phyloP scores from a whole-genome alignment of 148 eudicot genomes.

The Rhododendron molle region DNA sequence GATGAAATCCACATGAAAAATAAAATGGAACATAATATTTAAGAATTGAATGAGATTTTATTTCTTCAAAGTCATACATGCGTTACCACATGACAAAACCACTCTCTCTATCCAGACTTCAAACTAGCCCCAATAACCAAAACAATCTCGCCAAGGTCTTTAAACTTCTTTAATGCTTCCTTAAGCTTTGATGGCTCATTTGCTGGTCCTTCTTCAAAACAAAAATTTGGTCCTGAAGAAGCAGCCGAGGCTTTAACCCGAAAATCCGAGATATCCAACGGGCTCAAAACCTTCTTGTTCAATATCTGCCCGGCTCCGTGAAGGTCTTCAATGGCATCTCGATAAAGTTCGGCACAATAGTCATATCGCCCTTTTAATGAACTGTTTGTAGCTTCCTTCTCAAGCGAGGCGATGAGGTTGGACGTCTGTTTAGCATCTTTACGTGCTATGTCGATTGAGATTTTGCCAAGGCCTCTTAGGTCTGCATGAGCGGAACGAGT shows the following conservation, averaged over 20 bases:
- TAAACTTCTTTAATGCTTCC: background rate
- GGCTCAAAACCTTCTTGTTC: background rate
- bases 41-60: too few relatives aligned
- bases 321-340: background rate
- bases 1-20: too few relatives aligned
- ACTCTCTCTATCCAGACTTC: background rate
- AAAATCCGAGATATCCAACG: background rate
- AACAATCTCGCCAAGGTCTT: constrained; percentile 3
- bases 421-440: background rate
- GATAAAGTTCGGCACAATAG: background rate
- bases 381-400: background rate
- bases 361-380: background rate
- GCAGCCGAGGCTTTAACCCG: constrained; percentile 10
- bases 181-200: constrained; percentile 4
- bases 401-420: background rate
- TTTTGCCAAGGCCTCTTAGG: constrained; percentile 12
- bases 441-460: constrained; percentile 10
- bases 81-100: background rate
- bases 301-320: background rate
- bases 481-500: background rate
- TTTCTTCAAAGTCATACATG: too few relatives aligned
- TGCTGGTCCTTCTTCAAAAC: constrained; percentile 10
- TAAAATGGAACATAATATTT: too few relatives aligned
- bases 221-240: background rate
- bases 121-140: background rate